These are phyloP conservation scores for Hansenula sp. DNA, from an alignment of 1,139 yeast genomes.

Conservation along the genomic window DNA sequence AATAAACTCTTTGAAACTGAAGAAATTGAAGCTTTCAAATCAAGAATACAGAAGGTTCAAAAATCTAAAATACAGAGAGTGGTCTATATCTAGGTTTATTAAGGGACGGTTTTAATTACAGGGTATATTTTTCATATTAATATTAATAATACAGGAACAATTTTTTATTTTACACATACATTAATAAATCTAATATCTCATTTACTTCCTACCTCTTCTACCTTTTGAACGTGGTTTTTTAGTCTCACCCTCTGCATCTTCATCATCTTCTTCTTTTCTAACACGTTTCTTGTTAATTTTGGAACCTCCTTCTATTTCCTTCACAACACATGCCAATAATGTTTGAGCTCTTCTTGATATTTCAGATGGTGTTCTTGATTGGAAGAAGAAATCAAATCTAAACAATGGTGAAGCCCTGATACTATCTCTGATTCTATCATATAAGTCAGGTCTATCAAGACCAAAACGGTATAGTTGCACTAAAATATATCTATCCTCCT, in stretches of 20 bases:
- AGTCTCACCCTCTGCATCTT: neutral
- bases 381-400: constrained; percentile 68
- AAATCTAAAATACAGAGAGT: neutral
- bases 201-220: constrained; percentile 3
- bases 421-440: constrained; percentile 57
- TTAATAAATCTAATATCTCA: neutral
- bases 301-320: constrained; percentile 40
- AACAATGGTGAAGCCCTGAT: constrained; percentile 59
- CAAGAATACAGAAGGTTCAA: neutral
- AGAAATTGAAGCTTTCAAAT: neutral
- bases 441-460: constrained; percentile 57
- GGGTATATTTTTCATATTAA: neutral
- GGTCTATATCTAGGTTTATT: neutral
- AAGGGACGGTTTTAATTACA: neutral
- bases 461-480: constrained; percentile 65
- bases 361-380: constrained; percentile 61
- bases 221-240: constrained; percentile 13
- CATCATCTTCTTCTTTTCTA: constrained; percentile 5
- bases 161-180: neutral
- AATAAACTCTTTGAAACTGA: neutral
- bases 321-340: constrained; percentile 57
- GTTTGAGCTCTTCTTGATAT: constrained; percentile 66
- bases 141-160: neutral
- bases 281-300: constrained; percentile 11
- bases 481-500: constrained; percentile 68